A percentile compares a stretch with the other conserved stretches of the same genome.
Conservation (phyloP, 2,329 filamentous ascomycete genomes). For the Trichoderma pleuroti region DNA sequence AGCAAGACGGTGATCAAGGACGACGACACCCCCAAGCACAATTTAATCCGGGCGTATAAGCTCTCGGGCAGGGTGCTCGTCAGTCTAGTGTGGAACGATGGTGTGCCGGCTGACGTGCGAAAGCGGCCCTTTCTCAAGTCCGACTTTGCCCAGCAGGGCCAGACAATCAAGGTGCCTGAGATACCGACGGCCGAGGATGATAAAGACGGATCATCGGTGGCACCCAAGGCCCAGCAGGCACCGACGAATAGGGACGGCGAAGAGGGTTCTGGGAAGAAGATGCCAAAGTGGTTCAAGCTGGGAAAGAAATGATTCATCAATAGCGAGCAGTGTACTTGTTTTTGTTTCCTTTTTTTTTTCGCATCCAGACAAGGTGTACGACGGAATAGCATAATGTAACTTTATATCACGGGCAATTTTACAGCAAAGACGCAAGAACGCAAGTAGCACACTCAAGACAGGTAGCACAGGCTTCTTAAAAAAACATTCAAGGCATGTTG, state of each 20-base stretch:
- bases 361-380: neutral
- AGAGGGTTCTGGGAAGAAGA: constrained; percentile 42
- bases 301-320: constrained; percentile 59
- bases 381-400: neutral
- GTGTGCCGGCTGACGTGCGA: constrained; percentile 53
- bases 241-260: constrained; percentile 38
- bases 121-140: constrained; percentile 57
- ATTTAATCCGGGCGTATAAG: constrained; percentile 68
- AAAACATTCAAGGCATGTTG: neutral
- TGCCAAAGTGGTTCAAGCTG: constrained; percentile 71
- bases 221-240: constrained; percentile 28
- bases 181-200: constrained; percentile 43
- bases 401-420: neutral
- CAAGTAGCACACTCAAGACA: neutral
- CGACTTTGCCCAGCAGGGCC: constrained; percentile 58
- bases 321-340: neutral
- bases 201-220: constrained; percentile 24
- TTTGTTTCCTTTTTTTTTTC: neutral
- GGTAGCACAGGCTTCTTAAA: neutral
- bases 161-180: constrained; percentile 63
- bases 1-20: constrained; percentile 49
- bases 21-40: constrained; percentile 44
- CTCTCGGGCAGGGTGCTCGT: constrained; percentile 69
- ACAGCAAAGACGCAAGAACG: neutral
- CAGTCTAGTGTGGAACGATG: constrained; percentile 70